phyloP scores from a whole-genome alignment of 1,139 yeast species.

The Kodamaea sp. region DNA sequence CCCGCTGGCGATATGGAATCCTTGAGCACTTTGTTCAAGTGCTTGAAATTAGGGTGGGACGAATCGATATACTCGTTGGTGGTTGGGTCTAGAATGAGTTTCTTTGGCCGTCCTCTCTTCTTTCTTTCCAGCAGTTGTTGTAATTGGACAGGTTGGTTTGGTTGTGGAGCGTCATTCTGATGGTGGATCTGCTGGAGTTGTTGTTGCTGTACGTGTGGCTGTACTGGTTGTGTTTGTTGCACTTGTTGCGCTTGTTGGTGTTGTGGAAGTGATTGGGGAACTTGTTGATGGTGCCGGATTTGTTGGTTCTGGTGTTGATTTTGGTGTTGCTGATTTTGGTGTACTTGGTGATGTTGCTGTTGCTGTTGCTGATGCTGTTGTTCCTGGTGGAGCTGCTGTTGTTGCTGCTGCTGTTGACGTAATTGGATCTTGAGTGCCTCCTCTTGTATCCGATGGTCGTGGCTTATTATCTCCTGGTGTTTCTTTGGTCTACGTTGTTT shows the following conservation, averaged over 20 bases:
- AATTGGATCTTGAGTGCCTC: slow-evolving; percentile 1
- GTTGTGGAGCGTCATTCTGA: slow-evolving; percentile 14
- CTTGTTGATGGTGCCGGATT: no score
- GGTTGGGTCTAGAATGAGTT: slow-evolving; percentile 43
- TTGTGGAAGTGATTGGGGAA: slow-evolving; percentile 7
- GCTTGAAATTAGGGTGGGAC: slow-evolving; percentile 45
- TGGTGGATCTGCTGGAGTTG: slow-evolving; percentile 8
- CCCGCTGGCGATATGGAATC: slow-evolving; percentile 17
- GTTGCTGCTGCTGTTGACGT: slow-evolving; percentile 9
- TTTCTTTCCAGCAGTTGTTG: slow-evolving; percentile 26
- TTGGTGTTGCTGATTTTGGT: no score
- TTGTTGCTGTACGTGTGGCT: no score
- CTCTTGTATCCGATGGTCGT: no score
- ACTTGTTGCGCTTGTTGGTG: slow-evolving; percentile 6
- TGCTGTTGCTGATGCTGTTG: slow-evolving; percentile 16
- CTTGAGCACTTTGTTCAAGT: slow-evolving; percentile 38
- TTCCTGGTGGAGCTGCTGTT: slow-evolving; percentile 8
- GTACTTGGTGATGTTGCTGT: slow-evolving; percentile 11
- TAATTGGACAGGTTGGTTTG: slow-evolving; percentile 7
- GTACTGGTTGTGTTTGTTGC: background rate
- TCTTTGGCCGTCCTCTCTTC: slow-evolving; percentile 49
- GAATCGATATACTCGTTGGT: slow-evolving; percentile 46
- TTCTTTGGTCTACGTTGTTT: no score
- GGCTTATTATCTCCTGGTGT: no score
- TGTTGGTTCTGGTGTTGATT: slow-evolving; percentile 11